Conservation (phyloP, 441 rosid genomes). For the Pelargonium cotyledonis region DNA sequence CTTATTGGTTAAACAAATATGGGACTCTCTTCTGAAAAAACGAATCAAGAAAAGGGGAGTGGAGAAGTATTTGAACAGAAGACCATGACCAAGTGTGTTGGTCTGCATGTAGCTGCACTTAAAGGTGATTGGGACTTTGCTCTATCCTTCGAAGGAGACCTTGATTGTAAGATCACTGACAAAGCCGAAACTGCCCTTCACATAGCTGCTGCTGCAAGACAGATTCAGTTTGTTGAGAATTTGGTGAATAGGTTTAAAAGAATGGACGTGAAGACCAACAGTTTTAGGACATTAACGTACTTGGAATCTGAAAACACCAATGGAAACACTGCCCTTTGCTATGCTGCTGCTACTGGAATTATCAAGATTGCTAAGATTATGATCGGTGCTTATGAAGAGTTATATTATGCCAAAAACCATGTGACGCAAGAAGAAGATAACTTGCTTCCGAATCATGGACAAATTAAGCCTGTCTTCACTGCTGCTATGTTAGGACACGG, state of each 20-base stretch:
- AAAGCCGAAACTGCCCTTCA: neutral
- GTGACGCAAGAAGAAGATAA: neutral
- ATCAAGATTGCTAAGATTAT: neutral
- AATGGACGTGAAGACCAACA: neutral
- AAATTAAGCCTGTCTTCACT: neutral
- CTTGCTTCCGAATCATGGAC: neutral
- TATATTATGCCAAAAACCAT: neutral
- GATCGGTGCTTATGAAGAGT: neutral
- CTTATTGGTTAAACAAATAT: neutral
- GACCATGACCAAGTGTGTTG: neutral
- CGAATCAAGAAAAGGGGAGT: neutral
- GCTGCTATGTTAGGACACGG: neutral
- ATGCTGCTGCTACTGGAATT: neutral
- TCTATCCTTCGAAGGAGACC: neutral
- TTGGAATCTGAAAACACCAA: neutral
- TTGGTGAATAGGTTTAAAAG: neutral
- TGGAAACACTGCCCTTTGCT: neutral
- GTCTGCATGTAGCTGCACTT: neutral
- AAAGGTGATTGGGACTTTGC: neutral
- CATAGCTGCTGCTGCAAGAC: neutral
- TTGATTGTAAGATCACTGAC: neutral
- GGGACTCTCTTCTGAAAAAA: neutral
- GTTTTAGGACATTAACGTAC: neutral
- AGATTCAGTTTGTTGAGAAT: neutral
- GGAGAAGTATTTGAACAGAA: neutral